Base-by-base conservation (phyloP, 495 filamentous ascomycete species). In the Hypomontagnella monticulosa region DNA sequence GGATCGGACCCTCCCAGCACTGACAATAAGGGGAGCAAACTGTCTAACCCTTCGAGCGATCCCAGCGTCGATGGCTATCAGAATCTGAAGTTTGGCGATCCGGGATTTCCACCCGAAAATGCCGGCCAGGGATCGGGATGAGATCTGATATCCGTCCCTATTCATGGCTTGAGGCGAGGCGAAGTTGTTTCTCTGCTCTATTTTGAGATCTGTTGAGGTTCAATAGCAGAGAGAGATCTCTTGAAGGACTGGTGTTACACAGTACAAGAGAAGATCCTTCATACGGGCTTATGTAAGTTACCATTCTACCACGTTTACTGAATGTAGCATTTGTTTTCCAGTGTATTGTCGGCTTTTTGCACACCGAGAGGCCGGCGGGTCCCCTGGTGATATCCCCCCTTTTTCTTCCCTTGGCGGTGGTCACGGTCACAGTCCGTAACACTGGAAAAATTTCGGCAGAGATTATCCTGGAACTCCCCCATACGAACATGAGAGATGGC, bases 71-170 rank as follows among this genome's bases (percentile, higher is more conserved):
- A 66, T 47, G 58, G 59, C 8, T 59, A 51, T 52, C 48, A 56
- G 12, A 52, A 5, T 56, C 5, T 48, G 59, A 41, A 49, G 46
- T 41, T 41, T 64, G 56, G 40, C 50, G 55, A 69, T 60, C 49
- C 66, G 66, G 66, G 49, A 50, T 43, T 42, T 40, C 14, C 33
- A 44, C 18, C 66, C 66, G 66, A 63, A 62, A 61, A 60, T 50
- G 32, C 59, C 66, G 56, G 32, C 34, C 16, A 36, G 12, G 54
- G 54, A 23, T 46, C n/a, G 9, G 2, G 50, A 41, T 63, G 59
- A 68, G 58, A 59, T 56, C 42, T 63, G 59, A 63, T 59, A 57
- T 40, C 38, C 40, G 49, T 20, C n/a, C 32, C 37, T 12, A 42
- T 32, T 12, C 34, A 11, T 32, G 37, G 42, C 33, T 56, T 47